Conservation (phyloP, 257 asterid genomes). For the Forsythia suspensa region DNA sequence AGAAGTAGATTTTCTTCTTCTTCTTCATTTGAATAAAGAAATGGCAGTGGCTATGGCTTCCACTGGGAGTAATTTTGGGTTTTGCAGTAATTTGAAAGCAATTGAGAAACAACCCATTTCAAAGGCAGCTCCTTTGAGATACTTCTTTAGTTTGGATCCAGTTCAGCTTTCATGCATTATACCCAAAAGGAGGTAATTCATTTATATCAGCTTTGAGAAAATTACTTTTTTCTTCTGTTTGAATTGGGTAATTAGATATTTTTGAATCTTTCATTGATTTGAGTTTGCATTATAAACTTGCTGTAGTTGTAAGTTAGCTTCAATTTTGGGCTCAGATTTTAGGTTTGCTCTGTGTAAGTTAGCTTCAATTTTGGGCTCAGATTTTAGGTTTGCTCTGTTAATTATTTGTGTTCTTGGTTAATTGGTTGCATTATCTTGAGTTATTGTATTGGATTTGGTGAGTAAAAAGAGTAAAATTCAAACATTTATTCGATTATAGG, state of each 20-base stretch:
- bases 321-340: neutral
- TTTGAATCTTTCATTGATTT: neutral
- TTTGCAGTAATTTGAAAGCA: conserved; percentile 44
- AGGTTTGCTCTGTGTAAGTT: neutral
- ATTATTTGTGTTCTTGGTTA: neutral
- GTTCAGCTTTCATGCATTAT: conserved; percentile 46
- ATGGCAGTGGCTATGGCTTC: conserved; percentile 93
- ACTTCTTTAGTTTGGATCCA: conserved; percentile 57
- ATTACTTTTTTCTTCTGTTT: conserved; percentile 1
- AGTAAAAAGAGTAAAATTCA: conserved; percentile 4
- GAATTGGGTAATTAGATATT: conserved; percentile 7
- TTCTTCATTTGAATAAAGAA: neutral
- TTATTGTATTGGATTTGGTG: conserved; percentile 7
- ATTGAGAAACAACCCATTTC: conserved; percentile 51
- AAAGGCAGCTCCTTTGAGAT: conserved; percentile 42
- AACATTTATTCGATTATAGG: neutral
- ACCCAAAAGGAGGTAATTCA: conserved; percentile 58
- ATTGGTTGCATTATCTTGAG: conserved; percentile 22
- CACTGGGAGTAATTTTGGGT: conserved; percentile 50
- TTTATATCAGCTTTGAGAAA: neutral
- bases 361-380: neutral
- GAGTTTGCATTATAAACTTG: neutral
- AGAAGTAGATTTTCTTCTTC: neutral
- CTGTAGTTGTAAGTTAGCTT: neutral
- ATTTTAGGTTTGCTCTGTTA: neutral